Base-by-base conservation (phyloP, 129 eudicot genomes). In the Lactuca saligna region DNA sequence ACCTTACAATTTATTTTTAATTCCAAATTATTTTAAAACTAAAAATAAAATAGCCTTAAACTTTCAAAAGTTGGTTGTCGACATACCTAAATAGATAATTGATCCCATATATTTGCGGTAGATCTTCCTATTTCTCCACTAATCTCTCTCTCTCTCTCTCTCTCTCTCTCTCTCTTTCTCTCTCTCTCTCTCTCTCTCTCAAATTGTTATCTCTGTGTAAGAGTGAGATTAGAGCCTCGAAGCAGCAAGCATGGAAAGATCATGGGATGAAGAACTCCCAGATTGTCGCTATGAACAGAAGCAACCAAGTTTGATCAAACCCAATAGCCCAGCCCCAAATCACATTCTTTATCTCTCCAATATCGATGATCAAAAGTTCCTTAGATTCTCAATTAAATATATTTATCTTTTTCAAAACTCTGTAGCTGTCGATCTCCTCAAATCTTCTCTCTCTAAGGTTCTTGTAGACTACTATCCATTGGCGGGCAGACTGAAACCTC, bases 301-400 rank as follows among this genome's bases (percentile, higher is more conserved):
- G n/a, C 74, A 75, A 67, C 95, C 98, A 32, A 48, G 37, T 9
- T 70, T 93, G 61, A 87, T 93, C 77, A 75, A 70, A 61, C 98
- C 98, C 8, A 78, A 8, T 61, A 79, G 67, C 59, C 83, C 87
- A 70, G 89, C 98, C 39, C 96, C 98, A 44, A 87, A 75, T 25
- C 83, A 86, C 69, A 37, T 75, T 14, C 87, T 93, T 20, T 83
- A 84, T 58, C 88, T 93, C 63, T 89, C 98, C 54, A 93, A 93
- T 73, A 91, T 93, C 48, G 98, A 93, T 69, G 96, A 86, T 65
- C 98, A 93, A 76, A 93, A 83, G 81, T 93, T 93, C 62, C 83
- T 93, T 2, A 89, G 98, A 83, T 93, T 89, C 86, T 80, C 95
- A 41, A 86, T 87, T 74, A 93, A 89, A 57, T 93, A 88, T 68